These are phyloP conservation scores for Vicia faba DNA, from an alignment of 306 rosid genomes.

Conservation along the genomic window DNA sequence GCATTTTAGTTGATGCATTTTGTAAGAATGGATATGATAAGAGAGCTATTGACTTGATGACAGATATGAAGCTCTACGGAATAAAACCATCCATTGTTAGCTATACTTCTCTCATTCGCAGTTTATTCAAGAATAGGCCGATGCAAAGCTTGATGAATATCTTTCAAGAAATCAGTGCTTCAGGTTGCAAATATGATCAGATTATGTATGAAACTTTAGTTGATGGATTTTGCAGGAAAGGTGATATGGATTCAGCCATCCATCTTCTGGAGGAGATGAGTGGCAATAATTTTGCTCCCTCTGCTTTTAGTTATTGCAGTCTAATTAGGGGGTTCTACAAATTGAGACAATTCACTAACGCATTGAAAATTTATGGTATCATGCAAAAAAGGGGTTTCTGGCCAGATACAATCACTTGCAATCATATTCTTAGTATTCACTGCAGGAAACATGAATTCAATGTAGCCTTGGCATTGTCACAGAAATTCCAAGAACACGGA, in stretches of 20 bases:
- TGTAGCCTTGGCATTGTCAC: constrained; percentile 54
- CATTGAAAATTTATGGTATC: constrained; percentile 42
- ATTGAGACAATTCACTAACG: constrained; percentile 44
- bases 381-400: constrained; percentile 47
- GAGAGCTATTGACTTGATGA: constrained; percentile 42
- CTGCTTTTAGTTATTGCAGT: constrained; percentile 38
- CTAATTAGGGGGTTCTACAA: constrained; percentile 54
- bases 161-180: constrained; percentile 40
- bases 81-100: constrained; percentile 57
- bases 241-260: constrained; percentile 51
- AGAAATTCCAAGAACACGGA: constrained; percentile 50
- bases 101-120: constrained; percentile 56
- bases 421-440: constrained; percentile 51
- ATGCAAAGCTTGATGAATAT: constrained; percentile 37
- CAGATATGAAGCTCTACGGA: constrained; percentile 47
- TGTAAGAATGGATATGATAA: constrained; percentile 50
- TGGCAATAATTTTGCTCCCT: constrained; percentile 42
- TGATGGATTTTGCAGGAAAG: constrained; percentile 50
- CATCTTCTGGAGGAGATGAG: constrained; percentile 56
- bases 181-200: constrained; percentile 51
- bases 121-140: constrained; percentile 51
- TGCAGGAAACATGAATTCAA: constrained; percentile 49
- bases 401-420: constrained; percentile 56
- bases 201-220: constrained; percentile 53
- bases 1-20: constrained; percentile 59